Evolutionary conservation across 495 filamentous ascomycete species (phyloP).

Genomic region (Aspergillus affinis): DNA sequence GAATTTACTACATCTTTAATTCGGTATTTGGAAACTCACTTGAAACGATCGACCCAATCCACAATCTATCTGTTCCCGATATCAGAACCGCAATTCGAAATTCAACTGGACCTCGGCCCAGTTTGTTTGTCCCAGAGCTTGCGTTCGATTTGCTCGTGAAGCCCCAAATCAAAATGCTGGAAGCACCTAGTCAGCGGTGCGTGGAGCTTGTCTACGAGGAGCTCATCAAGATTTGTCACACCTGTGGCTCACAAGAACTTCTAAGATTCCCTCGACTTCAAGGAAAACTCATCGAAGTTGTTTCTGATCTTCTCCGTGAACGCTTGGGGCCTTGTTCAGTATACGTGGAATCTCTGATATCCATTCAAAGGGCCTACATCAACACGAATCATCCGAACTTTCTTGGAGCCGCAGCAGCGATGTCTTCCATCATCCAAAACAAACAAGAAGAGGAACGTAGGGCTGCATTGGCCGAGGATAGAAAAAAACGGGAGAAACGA

Average conservation of each 20-base stretch:
- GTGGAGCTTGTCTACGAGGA: slow-evolving; percentile 99
- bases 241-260: slow-evolving; percentile 92
- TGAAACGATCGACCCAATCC: slow-evolving; percentile 92
- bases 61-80: slow-evolving; percentile 91
- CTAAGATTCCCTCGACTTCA: slow-evolving; percentile 90
- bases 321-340: slow-evolving; percentile 80
- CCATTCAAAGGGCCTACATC: slow-evolving; percentile 97
- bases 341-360: slow-evolving; percentile 95
- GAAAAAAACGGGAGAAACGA: slow-evolving; percentile 77
- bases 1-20: slow-evolving; percentile 99
- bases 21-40: slow-evolving; percentile 97
- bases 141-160: slow-evolving; percentile 98
- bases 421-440: slow-evolving; percentile 91
- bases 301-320: slow-evolving; percentile 93
- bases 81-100: slow-evolving; percentile 98
- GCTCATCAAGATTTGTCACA: slow-evolving; percentile 98
- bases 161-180: slow-evolving; percentile 95
- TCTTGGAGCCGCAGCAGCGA: slow-evolving; percentile 93
- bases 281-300: slow-evolving; percentile 96
- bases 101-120: slow-evolving; percentile 93
- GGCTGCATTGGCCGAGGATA: slow-evolving; percentile 73
- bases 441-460: slow-evolving; percentile 93
- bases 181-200: slow-evolving; percentile 93
- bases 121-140: slow-evolving; percentile 94
- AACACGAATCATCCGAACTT: slow-evolving; percentile 99